A percentile compares a stretch with the other conserved stretches of the same genome.
These are phyloP conservation scores for Phlebopus sp. DNA, from an alignment of 1,284 basidiomycete species.

Conservation along the genomic window DNA sequence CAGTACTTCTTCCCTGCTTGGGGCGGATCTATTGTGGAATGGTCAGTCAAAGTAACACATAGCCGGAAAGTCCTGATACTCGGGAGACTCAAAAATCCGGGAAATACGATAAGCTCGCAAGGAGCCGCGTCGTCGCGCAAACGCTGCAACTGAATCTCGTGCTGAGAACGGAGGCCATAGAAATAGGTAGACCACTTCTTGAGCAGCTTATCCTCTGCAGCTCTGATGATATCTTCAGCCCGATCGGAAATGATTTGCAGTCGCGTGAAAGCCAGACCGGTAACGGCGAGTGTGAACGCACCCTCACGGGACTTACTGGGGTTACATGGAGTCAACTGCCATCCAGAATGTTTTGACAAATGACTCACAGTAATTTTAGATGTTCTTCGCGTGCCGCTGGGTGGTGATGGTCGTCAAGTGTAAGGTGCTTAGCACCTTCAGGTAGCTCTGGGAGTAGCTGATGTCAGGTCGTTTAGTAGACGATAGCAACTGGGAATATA, in stretches of 20 bases:
- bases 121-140: conserved; percentile 14
- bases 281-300: conserved; percentile 18
- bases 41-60: background rate
- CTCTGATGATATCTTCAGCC: conserved; percentile 19
- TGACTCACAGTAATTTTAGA: conserved; percentile 28
- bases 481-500: conserved; percentile 7
- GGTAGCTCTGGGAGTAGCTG: conserved; percentile 23
- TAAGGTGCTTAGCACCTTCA: conserved; percentile 26
- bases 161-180: conserved; percentile 24
- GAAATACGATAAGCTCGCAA: conserved; percentile 22
- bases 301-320: background rate
- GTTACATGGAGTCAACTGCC: background rate
- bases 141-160: conserved; percentile 19
- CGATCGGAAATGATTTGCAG: conserved; percentile 20
- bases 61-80: conserved; percentile 8
- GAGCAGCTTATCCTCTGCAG: background rate
- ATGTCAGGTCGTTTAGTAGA: background rate
- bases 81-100: conserved; percentile 14
- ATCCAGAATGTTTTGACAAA: background rate
- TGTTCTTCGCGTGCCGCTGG: conserved; percentile 24
- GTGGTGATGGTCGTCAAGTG: conserved; percentile 28
- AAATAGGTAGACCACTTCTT: conserved; percentile 2
- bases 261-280: conserved; percentile 26
- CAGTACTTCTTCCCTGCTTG: conserved; percentile 25
- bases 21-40: conserved; percentile 15